A percentile compares a stretch with the other conserved stretches of the same genome.
These are phyloP conservation scores for Lipomyces mesembrius DNA, from an alignment of 805 yeast genomes.

Conservation along the genomic window DNA sequence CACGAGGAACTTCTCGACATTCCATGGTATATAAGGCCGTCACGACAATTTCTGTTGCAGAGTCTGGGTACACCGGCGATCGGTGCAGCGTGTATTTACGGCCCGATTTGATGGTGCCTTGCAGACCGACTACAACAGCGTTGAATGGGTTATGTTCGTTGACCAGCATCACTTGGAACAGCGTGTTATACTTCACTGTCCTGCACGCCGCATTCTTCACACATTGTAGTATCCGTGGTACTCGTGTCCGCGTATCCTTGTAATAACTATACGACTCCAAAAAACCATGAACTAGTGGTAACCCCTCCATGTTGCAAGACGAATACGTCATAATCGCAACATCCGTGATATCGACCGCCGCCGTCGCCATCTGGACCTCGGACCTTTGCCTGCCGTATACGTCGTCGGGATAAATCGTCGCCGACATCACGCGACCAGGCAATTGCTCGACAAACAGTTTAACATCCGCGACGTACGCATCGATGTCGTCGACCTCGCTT, in stretches of 20 bases:
- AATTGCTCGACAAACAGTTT: background rate
- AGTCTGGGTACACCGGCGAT: background rate
- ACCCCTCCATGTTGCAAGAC: background rate
- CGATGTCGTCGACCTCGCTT: background rate
- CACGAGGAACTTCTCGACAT: background rate
- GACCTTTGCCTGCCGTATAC: background rate
- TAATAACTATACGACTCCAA: background rate
- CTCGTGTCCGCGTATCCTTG: background rate
- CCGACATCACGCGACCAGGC: background rate
- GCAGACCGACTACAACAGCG: background rate
- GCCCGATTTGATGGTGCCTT: background rate
- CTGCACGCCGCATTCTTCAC: background rate
- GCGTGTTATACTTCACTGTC: background rate
- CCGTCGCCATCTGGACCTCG: background rate
- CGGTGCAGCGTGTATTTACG: background rate
- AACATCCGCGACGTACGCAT: background rate
- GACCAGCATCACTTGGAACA: constrained; percentile 1
- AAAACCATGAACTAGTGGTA: background rate
- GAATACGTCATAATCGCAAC: constrained; percentile 3
- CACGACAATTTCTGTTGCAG: background rate
- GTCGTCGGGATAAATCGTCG: background rate
- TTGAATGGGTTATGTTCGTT: background rate
- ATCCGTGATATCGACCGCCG: background rate
- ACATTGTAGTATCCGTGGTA: background rate
- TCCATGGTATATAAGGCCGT: constrained; percentile 1